Evolutionary conservation across 2,329 filamentous ascomycete species (phyloP).

Genomic region (Pezicula neosporulosa): DNA sequence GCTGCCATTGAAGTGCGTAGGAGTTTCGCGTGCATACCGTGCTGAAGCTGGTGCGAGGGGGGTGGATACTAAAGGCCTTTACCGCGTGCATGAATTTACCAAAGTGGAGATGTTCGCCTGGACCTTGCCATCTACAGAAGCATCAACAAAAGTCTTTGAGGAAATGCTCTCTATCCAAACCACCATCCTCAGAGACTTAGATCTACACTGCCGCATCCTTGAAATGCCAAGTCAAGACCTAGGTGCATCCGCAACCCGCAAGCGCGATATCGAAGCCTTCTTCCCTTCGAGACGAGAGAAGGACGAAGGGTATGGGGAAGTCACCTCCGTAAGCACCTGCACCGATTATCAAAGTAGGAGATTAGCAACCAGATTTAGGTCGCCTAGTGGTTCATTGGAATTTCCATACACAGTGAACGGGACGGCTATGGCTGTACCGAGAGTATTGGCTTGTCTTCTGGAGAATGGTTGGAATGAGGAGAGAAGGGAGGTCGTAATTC

Average conservation of each 20-base stretch:
- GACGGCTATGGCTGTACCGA: constrained; percentile 86
- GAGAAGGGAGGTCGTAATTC: constrained; percentile 65
- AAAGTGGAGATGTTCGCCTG: constrained; percentile 98
- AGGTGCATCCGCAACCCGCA: constrained; percentile 81
- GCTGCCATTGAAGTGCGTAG: constrained; percentile 77
- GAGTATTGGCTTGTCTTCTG: constrained; percentile 82
- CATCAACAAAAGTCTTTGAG: constrained; percentile 62
- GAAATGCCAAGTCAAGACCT: constrained; percentile 91
- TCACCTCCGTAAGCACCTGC: constrained; percentile 86
- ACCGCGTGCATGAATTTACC: constrained; percentile 96
- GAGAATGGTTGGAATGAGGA: constrained; percentile 86
- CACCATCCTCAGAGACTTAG: constrained; percentile 74
- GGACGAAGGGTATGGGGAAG: constrained; percentile 83
- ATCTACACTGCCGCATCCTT: constrained; percentile 80
- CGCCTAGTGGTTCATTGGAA: constrained; percentile 48
- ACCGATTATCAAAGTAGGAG: constrained; percentile 91
- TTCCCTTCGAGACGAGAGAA: constrained; percentile 74
- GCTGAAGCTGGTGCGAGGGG: constrained; percentile 91
- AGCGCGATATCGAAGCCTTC: constrained; percentile 90
- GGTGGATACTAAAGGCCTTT: constrained; percentile 87
- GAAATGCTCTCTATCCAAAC: constrained; percentile 87
- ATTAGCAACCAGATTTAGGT: constrained; percentile 67
- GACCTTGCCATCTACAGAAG: constrained; percentile 57
- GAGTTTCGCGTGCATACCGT: constrained; percentile 87
- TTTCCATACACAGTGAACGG: constrained; percentile 94